Evolutionary conservation across 2,329 filamentous ascomycete species (phyloP).

Genomic region (Cercospora sp.): DNA sequence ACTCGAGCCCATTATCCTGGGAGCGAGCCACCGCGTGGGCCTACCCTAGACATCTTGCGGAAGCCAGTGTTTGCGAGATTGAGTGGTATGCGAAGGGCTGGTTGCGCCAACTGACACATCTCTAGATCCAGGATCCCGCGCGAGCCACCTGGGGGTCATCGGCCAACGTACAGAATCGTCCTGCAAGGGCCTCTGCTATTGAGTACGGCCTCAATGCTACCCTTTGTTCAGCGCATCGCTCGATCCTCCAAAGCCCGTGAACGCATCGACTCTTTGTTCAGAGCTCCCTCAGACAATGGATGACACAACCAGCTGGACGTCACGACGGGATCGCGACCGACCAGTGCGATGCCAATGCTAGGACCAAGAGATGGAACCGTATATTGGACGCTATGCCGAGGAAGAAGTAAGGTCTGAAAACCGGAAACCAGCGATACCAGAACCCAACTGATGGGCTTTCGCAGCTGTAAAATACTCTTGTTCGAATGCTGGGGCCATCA

Average conservation of each 20-base stretch:
- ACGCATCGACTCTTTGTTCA: background rate
- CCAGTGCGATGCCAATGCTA: background rate
- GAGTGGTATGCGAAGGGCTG: background rate
- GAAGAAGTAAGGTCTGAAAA: background rate
- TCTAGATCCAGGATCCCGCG: background rate
- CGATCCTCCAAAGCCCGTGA: background rate
- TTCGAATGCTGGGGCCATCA: background rate
- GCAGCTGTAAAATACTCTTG: background rate
- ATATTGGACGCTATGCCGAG: background rate
- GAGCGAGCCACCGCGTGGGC: background rate
- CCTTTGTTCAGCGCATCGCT: background rate
- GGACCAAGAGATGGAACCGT: background rate
- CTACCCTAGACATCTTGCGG: background rate
- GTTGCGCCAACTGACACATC: background rate
- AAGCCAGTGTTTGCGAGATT: background rate
- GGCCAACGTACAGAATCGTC: too few species aligned
- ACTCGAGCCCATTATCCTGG: background rate
- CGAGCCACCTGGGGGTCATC: too few species aligned
- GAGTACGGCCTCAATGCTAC: background rate
- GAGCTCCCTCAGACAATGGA: background rate
- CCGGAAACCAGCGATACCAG: background rate
- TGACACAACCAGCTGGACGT: background rate
- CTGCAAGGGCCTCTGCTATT: background rate
- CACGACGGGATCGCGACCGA: background rate
- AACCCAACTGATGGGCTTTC: background rate